Evolutionary conservation across 345 rosid genomes (phyloP), one percentile per base, ranked within the genome.

Genomic region (Euclidium syriacum): DNA sequence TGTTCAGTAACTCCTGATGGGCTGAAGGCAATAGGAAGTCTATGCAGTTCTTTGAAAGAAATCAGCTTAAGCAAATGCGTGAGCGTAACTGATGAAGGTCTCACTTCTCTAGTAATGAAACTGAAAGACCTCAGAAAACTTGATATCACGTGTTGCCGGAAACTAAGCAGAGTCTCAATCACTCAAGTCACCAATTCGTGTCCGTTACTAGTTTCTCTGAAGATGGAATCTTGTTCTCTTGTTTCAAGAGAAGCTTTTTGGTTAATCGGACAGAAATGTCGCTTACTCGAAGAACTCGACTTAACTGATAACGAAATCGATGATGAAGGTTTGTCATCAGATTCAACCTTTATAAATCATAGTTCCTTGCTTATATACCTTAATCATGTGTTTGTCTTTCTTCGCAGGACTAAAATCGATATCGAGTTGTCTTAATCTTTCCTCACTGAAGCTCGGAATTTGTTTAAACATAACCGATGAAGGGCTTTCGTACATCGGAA

Each of bases 171-270:
- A 61, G 64, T 32, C 19, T 72, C 79, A 22, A 61, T 78, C 44
- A 70, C 70, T 61, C 72, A 58, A 49, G 42, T 78, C 27, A 73
- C 78, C 27, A 72, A 12, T 51, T 78, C 79, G 14, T 75, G 82
- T 33, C 67, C 79, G 47, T 46, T 44, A 43, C 77, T 78, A 33
- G 75, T 69, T 40, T 78, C 77, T 35, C 65, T 78, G 44, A 75
- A 64, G 77, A 78, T 78, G 82, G 82, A 78, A 62, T 75, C 79
- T 61, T 78, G 82, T 57, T 72, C 77, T 61, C 73, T 65, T 61
- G 79, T 78, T 43, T 43, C 77, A 48, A 73, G 71, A 63, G 78
- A 73, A 47, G 78, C 83, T 46, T 79, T 79, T 68, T 39, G 73
- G 73, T 66, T 79, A 68, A 73, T 75, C 30, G 83, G 83, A 48